Base-by-base conservation (phyloP, 1,284 basidiomycete genomes). In the Neonothopanus nambi region DNA sequence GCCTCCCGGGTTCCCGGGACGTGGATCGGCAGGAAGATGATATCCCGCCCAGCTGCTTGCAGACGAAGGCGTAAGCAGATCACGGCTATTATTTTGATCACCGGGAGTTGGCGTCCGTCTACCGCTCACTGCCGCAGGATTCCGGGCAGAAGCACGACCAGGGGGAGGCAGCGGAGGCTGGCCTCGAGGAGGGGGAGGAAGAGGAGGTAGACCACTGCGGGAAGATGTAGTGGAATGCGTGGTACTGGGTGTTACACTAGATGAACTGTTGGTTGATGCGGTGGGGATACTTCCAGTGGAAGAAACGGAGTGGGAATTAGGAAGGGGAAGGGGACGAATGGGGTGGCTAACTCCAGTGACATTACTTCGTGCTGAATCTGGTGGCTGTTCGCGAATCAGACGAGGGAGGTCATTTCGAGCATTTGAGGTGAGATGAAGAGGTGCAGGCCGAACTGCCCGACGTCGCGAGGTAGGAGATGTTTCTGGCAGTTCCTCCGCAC, bases 141-240 rank as follows among this genome's bases (percentile, higher is more conserved):
- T 52, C 26, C 48, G 52, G 18, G 45, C 23, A 28, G 52, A 23
- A 12, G 38, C 24, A 12, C 57, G 50, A 20, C 28, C 33, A 12
- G 52, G 20, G 28, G 57, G 57, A 37, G 55, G 57, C 20, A 36
- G 55, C 57, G 68, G 54, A 67, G 41, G 61, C 30, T 46, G 63
- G 40, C 43, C 59, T 57, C 79, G 78, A 1, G 87, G 85, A 0
- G 80, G 76, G 3, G 87, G 87, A 5, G 87, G 87, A 1, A 87
- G 74, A 2, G 84, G 85, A 7, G 85, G 84, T 15, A 84, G 77
- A 51, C 77, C 74, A 1, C 78, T 63, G 8, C 84, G 77, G n/a
- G 70, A 54, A 9, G 72, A 58, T 55, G 74, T 57, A 21, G 70
- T 63, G 28, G 75, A 65, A 54, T 72, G 58, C 48, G 64, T 52